Conservation (phyloP, 2,329 filamentous ascomycete species). For the Pyrenophora tritici-repentis region DNA sequence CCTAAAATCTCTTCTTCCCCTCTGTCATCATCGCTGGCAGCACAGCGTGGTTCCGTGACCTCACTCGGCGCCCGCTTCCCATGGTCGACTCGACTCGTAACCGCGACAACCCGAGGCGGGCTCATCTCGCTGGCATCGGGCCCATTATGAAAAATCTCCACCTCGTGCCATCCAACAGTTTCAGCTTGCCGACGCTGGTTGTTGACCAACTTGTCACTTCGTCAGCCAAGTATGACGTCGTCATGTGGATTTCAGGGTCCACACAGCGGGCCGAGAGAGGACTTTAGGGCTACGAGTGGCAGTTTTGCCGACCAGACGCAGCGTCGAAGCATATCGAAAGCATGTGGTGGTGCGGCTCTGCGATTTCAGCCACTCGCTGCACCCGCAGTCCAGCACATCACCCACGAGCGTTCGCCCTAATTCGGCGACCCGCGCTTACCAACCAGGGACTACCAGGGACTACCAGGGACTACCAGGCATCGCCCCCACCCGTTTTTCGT, state of each 20-base stretch:
- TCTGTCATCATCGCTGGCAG: slow-evolving; percentile 21
- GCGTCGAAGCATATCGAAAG: not conserved
- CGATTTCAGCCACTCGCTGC: slow-evolving; percentile 10
- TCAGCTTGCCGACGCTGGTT: slow-evolving; percentile 20
- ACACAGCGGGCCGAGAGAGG: slow-evolving; percentile 20
- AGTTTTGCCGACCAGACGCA: slow-evolving; percentile 12
- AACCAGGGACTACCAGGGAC: not conserved
- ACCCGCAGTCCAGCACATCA: not conserved
- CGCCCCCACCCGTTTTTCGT: slow-evolving; percentile 23
- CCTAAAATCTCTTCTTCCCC: slow-evolving; percentile 7
- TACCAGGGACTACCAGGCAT: too few relatives aligned
- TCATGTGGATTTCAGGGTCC: slow-evolving; percentile 32
- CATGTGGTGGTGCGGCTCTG: slow-evolving; percentile 18
- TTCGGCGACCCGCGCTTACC: slow-evolving; percentile 28
- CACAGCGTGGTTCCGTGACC: slow-evolving; percentile 12
- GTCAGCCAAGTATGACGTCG: slow-evolving; percentile 35
- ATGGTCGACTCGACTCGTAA: not conserved
- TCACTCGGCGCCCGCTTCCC: not conserved
- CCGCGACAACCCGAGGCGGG: slow-evolving; percentile 19
- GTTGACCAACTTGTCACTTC: slow-evolving; percentile 6
- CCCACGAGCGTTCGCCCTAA: slow-evolving; percentile 6
- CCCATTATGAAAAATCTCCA: slow-evolving; percentile 23
- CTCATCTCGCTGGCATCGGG: slow-evolving; percentile 26
- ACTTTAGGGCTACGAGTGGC: slow-evolving; percentile 1
- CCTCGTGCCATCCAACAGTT: slow-evolving; percentile 40